A percentile compares a stretch with the other conserved stretches of the same genome.
phyloP scores from a whole-genome alignment of 2,329 filamentous ascomycete species.

The Diplodia mutila region DNA sequence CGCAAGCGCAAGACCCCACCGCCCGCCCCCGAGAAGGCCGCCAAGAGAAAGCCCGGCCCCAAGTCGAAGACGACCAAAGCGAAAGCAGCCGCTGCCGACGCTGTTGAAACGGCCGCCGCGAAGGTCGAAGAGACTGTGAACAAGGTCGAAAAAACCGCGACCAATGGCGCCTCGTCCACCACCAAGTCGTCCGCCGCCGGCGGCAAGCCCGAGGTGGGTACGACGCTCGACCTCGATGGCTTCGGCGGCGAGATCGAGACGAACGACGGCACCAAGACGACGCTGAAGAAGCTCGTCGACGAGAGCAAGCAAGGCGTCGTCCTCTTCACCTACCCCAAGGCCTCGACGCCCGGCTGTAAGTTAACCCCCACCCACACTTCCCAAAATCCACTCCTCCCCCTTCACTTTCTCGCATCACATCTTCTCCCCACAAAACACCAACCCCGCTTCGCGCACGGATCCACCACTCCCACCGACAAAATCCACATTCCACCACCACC shows the following conservation, averaged over 20 bases:
- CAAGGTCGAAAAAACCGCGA: slow-evolving; percentile 34
- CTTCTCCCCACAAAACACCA: not conserved
- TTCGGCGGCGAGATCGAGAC: slow-evolving; percentile 77
- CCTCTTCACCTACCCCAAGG: slow-evolving; percentile 93
- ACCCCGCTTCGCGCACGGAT: slow-evolving; percentile 5
- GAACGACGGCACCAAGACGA: slow-evolving; percentile 80
- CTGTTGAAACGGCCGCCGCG: slow-evolving; percentile 33
- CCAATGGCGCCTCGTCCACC: slow-evolving; percentile 36
- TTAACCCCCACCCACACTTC: slow-evolving; percentile 29
- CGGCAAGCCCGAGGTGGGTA: slow-evolving; percentile 49
- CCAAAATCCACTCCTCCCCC: not conserved
- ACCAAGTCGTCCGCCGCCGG: slow-evolving; percentile 29
- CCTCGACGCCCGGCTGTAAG: slow-evolving; percentile 93
- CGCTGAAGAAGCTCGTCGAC: slow-evolving; percentile 77
- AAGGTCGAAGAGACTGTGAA: slow-evolving; percentile 32
- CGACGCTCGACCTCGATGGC: slow-evolving; percentile 56
- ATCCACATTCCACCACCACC: not conserved
- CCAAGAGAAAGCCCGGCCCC: slow-evolving; percentile 53
- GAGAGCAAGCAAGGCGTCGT: slow-evolving; percentile 85
- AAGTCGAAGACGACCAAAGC: slow-evolving; percentile 43
- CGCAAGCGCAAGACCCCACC: slow-evolving; percentile 65
- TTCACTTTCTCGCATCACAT: not conserved
- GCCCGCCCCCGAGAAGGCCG: slow-evolving; percentile 51
- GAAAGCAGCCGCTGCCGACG: slow-evolving; percentile 26
- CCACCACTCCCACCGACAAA: not conserved